phyloP scores from a whole-genome alignment of 78 protist genomes.

The Pelomyxa schiedti region DNA sequence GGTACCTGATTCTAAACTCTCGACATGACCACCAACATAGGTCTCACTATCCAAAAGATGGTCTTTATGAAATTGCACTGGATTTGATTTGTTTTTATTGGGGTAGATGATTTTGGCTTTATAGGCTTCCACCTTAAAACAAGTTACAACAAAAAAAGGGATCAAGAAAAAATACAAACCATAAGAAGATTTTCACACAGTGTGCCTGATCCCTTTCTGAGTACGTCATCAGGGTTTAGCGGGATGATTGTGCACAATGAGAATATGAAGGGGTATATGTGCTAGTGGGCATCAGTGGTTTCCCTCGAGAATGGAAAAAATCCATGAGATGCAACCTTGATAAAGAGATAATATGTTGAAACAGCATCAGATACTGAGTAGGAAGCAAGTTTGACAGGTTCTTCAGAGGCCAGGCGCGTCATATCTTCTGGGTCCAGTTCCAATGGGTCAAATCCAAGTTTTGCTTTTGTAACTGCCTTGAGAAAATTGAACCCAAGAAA shows the following conservation, averaged over 20 bases:
- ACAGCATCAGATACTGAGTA: constrained; percentile 99
- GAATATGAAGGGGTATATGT: constrained; percentile 97
- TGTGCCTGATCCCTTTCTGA: constrained; percentile 97
- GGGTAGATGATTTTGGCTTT: constrained; percentile 81
- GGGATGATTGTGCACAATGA: constrained; percentile 97
- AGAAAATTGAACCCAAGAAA: background rate
- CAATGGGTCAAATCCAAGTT: constrained; percentile 94
- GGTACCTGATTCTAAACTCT: constrained; percentile 77
- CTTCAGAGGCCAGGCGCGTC: constrained; percentile 72
- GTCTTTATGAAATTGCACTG: constrained; percentile 54
- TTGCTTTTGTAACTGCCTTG: constrained; percentile 86
- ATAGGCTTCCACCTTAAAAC: constrained; percentile 57
- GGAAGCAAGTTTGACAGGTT: constrained; percentile 67
- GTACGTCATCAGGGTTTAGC: constrained; percentile 89
- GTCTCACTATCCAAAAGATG: constrained; percentile 90
- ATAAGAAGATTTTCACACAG: constrained; percentile 94
- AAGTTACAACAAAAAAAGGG: background rate
- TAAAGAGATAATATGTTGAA: constrained; percentile 95
- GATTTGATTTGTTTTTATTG: constrained; percentile 69
- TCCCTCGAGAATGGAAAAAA: background rate
- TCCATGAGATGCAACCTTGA: too few relatives aligned
- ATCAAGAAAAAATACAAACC: constrained; percentile 24
- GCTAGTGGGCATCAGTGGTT: constrained; percentile 24
- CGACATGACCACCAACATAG: constrained; percentile 98
- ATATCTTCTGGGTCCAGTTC: constrained; percentile 98